These are phyloP conservation scores for Marchantia polymorpha DNA, from an alignment of 225 moss, liverwort and hornwort species.

Conservation along the genomic window DNA sequence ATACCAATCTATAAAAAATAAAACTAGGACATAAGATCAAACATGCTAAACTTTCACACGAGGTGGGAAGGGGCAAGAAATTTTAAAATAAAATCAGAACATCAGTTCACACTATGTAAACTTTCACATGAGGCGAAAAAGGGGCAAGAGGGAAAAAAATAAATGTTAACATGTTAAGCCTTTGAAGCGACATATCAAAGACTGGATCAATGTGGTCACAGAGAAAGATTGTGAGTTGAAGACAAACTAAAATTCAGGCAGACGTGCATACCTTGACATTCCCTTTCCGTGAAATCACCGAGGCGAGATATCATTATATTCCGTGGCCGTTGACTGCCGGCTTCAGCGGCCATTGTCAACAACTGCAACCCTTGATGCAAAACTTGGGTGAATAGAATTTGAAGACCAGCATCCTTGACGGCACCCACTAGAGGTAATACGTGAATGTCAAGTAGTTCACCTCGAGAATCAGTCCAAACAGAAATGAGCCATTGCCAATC, in stretches of 20 bases:
- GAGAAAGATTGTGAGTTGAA: too few relatives aligned
- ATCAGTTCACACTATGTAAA: too few relatives aligned
- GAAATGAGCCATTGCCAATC: slow-evolving; percentile 98
- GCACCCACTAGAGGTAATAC: slow-evolving; percentile 64
- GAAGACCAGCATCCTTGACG: slow-evolving; percentile 54
- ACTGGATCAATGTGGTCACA: too few relatives aligned
- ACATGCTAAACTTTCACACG: not conserved
- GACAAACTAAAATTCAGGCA: too few relatives aligned
- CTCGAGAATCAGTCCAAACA: slow-evolving; percentile 96
- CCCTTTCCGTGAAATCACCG: slow-evolving; percentile 76
- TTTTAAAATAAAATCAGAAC: too few relatives aligned
- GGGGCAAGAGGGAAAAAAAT: too few relatives aligned
- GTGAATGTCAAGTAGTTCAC: slow-evolving; percentile 84
- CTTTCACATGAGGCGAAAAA: too few relatives aligned
- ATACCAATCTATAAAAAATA: slow-evolving; percentile 72
- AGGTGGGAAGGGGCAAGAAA: not conserved
- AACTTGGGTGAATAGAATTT: slow-evolving; percentile 66
- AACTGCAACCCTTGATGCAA: slow-evolving; percentile 88
- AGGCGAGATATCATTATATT: slow-evolving; percentile 78
- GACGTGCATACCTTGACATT: slow-evolving; percentile 72
- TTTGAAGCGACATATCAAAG: too few relatives aligned
- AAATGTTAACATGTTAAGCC: too few relatives aligned
- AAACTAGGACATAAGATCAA: not conserved
- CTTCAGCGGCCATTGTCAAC: slow-evolving; percentile 75
- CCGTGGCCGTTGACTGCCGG: slow-evolving; percentile 68